Base-by-base conservation (phyloP, 192 early-diverging fungal species). In the Neocallimastix lanati region DNA sequence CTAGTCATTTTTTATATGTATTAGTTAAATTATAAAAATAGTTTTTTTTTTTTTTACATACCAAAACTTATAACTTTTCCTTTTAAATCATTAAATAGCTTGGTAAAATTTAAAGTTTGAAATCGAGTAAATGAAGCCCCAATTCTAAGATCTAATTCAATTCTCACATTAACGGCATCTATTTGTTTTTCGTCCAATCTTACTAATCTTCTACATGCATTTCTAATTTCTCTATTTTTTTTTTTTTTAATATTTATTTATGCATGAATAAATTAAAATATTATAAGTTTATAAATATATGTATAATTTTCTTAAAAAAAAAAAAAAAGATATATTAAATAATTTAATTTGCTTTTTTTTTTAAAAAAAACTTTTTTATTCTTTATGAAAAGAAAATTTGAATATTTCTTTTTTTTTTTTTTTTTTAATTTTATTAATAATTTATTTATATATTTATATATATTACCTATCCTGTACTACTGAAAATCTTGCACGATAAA, bases 51-150 rank as follows among this genome's bases (percentile, higher is more conserved):
- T 11, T 33, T 6, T 33, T 33, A 6, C 30, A 33, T 82, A 91
- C 94, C 97, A 85, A 93, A 98, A 83, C 94, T 95, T 16, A 99
- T 83, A 9, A 96, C 35, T 79, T 88, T 88, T 4, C 89, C 86
- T 21, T 87, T 76, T 0, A 92, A 79, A 18, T 86, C 88, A 0
- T 78, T 37, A 80, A 94, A 93, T 28, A 86, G 78, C 21, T 79
- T 76, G 78, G 85, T 85, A 28, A 98, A 86, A 15, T 83, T 82
- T 15, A 96, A 76, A 0, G 96, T 96, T 84, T 96, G 94, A 79
- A 96, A 94, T n/a, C 97, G 86, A 13, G 96, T 98, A 81, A 97
- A 94, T 0, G 93, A 93, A 3, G 94, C 92, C 0, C 97, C 97
- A 67, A 95, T 91, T 1, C 97, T 86, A 28, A 98, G 86, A 86